These are phyloP conservation scores for Lepidium aucheri DNA, from an alignment of 345 rosid genomes.

Conservation along the genomic window DNA sequence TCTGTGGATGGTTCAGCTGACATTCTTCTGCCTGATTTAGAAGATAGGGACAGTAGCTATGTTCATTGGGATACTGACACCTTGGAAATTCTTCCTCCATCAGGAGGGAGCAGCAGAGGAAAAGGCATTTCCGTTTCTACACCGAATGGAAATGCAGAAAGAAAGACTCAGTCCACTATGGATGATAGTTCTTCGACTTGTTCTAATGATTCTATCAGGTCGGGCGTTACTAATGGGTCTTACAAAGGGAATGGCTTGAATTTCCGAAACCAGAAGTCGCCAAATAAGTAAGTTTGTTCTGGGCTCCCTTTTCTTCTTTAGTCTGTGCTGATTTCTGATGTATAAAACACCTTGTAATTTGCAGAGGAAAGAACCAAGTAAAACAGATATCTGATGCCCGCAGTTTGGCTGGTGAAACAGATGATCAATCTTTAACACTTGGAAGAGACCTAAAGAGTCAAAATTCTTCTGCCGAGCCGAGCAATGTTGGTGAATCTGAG, in stretches of 20 bases:
- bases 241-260: constrained; percentile 48
- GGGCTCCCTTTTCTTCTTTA: background rate
- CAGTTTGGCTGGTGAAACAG: constrained; percentile 41
- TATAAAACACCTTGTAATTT: background rate
- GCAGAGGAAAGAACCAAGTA: constrained; percentile 49
- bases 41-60: constrained; percentile 73
- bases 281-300: constrained; percentile 31
- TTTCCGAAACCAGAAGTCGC: constrained; percentile 43
- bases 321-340: background rate
- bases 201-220: constrained; percentile 82
- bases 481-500: constrained; percentile 43
- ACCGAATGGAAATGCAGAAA: constrained; percentile 58
- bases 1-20: constrained; percentile 60
- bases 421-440: constrained; percentile 36
- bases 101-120: constrained; percentile 49
- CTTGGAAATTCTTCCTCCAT: constrained; percentile 57
- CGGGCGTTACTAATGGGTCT: constrained; percentile 54
- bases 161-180: constrained; percentile 44
- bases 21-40: constrained; percentile 64
- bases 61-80: constrained; percentile 79
- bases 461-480: constrained; percentile 31
- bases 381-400: constrained; percentile 37
- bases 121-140: constrained; percentile 41
- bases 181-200: constrained; percentile 98
- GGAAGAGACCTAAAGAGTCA: constrained; percentile 35